Base-by-base conservation (phyloP, 2,329 filamentous ascomycete species). In the Ophiostoma himal-ulmi region DNA sequence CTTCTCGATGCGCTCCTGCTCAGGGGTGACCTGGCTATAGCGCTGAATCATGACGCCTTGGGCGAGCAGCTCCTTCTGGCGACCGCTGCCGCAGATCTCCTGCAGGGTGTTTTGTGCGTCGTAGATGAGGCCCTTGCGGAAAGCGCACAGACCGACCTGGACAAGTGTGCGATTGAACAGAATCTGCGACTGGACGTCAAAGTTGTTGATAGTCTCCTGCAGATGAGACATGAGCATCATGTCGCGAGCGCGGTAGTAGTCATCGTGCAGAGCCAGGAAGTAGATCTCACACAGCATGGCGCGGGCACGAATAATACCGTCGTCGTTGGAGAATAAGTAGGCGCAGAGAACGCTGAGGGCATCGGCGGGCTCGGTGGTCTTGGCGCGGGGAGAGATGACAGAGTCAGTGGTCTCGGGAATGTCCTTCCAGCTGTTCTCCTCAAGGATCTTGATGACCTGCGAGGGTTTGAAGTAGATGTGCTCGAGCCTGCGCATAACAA, bases 191-290 rank as follows among this genome's bases (percentile, higher is more conserved):
- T 90, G 93, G 75, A 99, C 91, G 78, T 99, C 95, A 78, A 99
- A 99, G 82, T 92, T 96, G 82, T 88, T 87, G 79, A 99, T 99
- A 70, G 92, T 96, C 84, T 99, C 95, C 79, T 97, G 94, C 78
- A 99, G 84, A 83, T 99, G 95, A 22, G 95, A 99, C 93, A 99
- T 99, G 80, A 99, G 88, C 90, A 98, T 96, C 91, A 99, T 94
- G 81, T 99, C 96, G 75, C 95, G 92, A 77, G 95, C 91, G 82
- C 91, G 93, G 87, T 97, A 98, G 86, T 98, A 99, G 77, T 97
- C 90, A 82, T 97, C 94, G 82, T 99, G 95, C 69, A 99, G 87
- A 68, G 95, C 95, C 76, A 97, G 86, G 89, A 97, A 97, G 85
- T 99, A 99, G 74, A 99, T 95, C 82, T 98, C 93, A 85, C 93